phyloP scores from a whole-genome alignment of 129 eudicot genomes.

The Artemisia tridentata region DNA sequence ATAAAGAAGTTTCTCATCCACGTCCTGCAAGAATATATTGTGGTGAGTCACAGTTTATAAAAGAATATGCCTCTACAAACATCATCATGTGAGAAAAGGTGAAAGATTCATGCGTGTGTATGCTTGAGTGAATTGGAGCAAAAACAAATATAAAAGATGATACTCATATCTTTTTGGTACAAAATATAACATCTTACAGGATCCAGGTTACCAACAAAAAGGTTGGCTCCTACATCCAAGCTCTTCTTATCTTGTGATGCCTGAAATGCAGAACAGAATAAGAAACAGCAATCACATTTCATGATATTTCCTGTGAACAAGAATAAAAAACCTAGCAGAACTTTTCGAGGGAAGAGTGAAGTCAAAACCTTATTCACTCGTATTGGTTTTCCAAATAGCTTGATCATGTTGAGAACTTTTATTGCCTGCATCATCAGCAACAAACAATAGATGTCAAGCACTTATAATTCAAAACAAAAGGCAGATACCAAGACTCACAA shows the following conservation, averaged over 20 bases:
- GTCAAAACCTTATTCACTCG: slow-evolving; percentile 80
- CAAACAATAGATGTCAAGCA: not conserved
- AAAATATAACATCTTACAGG: slow-evolving; percentile 56
- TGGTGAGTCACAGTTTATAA: slow-evolving; percentile 5
- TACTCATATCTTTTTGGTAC: not conserved
- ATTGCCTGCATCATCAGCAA: slow-evolving; percentile 65
- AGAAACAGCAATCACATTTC: not conserved
- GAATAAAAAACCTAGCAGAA: not conserved
- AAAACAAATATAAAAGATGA: not conserved
- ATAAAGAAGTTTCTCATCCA: slow-evolving; percentile 92
- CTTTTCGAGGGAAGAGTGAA: not conserved
- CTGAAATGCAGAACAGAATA: slow-evolving; percentile 36
- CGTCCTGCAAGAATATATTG: slow-evolving; percentile 61
- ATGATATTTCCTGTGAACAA: not conserved
- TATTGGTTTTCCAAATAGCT: slow-evolving; percentile 86
- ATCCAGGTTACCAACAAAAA: slow-evolving; percentile 94
- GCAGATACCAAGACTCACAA: not conserved
- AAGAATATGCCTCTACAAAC: not conserved
- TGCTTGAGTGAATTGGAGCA: too few species aligned
- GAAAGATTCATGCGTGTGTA: not conserved
- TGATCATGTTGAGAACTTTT: slow-evolving; percentile 94
- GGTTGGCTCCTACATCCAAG: slow-evolving; percentile 99
- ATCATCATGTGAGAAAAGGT: not conserved
- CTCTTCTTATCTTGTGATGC: slow-evolving; percentile 99
- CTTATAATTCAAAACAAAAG: not conserved